Base-by-base conservation (phyloP, 2,329 filamentous ascomycete species). In the Fusarium papillatum region DNA sequence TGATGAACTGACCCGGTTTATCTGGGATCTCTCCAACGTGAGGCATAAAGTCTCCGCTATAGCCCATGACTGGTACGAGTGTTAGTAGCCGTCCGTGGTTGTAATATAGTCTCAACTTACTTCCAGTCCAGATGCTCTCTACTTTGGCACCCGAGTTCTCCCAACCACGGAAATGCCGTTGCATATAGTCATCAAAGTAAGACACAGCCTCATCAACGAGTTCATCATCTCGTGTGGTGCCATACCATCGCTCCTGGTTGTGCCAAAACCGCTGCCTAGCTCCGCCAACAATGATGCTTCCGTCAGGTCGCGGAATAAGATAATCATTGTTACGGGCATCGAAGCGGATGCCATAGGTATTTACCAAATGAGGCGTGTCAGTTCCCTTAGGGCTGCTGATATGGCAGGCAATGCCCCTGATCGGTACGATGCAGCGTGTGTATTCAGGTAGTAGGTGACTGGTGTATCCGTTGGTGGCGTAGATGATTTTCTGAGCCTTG, bases 401-500 rank as follows among this genome's bases (percentile, higher is more conserved):
- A 17, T 76, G 79, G 48, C 80, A 80, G 68, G 80, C 82, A 8
- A 82, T 82, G 2, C 90, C 92, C 48, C 92, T 88, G 4, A 89
- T 87, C 0, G 93, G 93, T 11, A 93, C 86, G 70, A 95, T 93
- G 13, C 90, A 88, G 70, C 88, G 87, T 9, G 85, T 82, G 79
- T 93, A 93, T 66, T 87, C 81, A 0, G 91, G 91, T 2, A 92
- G 83, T 8, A 95, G 80, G 16, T 88, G 87, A 1, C 91, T 88
- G 0, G 92, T 93, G 80, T 94, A 94, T 16, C 86, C 93, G 76
- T 95, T 95, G 2, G 91, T 94, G 19, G 93, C 92, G 53, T 93
- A 86, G 22, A 94, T 84, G 17, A 94, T 85, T 39, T 87, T 88
- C 31, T 84, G 85, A 2, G 93, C 86, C 13, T 76, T 80, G 64